Conservation (phyloP, 345 rosid genomes). For the Eucalyptus curtisii region DNA sequence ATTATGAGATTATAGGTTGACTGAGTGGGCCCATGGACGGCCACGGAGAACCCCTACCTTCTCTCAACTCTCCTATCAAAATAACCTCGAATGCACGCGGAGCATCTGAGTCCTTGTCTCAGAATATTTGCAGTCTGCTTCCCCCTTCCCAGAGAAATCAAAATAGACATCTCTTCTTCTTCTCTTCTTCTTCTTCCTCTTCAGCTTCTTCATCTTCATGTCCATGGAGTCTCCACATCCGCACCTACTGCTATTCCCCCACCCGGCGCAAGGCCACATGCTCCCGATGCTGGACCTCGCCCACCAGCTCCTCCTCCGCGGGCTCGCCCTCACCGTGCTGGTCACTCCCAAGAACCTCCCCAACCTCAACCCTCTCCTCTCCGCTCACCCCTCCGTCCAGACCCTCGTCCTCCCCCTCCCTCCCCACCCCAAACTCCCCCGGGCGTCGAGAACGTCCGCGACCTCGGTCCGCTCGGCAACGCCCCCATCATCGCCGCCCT, state of each 20-base stretch:
- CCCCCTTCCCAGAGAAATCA: not conserved
- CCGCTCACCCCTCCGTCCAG: slow-evolving; percentile 33
- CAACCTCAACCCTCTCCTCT: slow-evolving; percentile 23
- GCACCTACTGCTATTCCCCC: slow-evolving; percentile 51
- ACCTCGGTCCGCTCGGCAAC: slow-evolving; percentile 38
- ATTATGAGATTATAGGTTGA: no score
- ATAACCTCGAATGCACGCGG: not conserved
- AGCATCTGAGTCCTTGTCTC: not conserved
- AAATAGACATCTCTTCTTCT: not conserved
- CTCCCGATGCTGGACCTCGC: slow-evolving; percentile 37
- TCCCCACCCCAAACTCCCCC: slow-evolving; percentile 40
- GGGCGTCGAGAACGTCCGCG: slow-evolving; percentile 49
- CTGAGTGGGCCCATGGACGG: no score
- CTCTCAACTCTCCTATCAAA: no score
- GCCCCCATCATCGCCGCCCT: slow-evolving; percentile 24
- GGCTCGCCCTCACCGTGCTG: not conserved
- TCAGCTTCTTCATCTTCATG: not conserved
- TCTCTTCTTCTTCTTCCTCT: not conserved
- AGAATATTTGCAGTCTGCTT: not conserved
- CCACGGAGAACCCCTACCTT: no score
- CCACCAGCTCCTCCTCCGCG: slow-evolving; percentile 6
- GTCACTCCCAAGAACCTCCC: slow-evolving; percentile 1
- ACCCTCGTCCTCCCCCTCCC: slow-evolving; percentile 37
- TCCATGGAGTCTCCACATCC: not conserved
- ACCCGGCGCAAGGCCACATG: slow-evolving; percentile 70